Conservation (phyloP, 2,329 filamentous ascomycete genomes). For the Aspergillus proliferans region DNA sequence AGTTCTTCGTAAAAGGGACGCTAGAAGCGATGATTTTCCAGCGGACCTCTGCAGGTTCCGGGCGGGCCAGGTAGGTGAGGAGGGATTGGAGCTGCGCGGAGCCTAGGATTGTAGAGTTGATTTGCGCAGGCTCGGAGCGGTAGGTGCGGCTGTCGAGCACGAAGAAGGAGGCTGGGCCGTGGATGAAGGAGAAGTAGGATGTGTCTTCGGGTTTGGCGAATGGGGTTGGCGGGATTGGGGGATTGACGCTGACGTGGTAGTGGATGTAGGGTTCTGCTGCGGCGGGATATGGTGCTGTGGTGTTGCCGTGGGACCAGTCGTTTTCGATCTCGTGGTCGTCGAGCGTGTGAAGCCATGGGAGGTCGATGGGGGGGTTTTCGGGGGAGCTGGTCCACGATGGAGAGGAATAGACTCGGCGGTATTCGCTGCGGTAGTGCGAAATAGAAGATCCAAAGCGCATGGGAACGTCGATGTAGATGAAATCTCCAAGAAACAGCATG, state of each 20-base stretch:
- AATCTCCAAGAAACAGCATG: conserved; percentile 54
- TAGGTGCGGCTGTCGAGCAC: conserved; percentile 88
- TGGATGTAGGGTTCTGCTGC: conserved; percentile 79
- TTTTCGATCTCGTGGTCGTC: conserved; percentile 97
- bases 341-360: conserved; percentile 97
- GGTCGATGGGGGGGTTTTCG: conserved; percentile 52
- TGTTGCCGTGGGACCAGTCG: conserved; percentile 75
- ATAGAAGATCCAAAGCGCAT: conserved; percentile 64
- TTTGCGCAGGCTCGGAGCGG: conserved; percentile 49
- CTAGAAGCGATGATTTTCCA: conserved; percentile 93
- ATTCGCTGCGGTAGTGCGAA: conserved; percentile 81
- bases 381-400: conserved; percentile 74
- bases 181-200: conserved; percentile 83
- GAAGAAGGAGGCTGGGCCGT: conserved; percentile 91
- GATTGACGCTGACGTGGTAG: conserved; percentile 82
- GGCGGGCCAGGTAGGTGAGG: conserved; percentile 65
- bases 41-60: conserved; percentile 68
- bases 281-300: conserved; percentile 69
- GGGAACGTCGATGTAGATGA: conserved; percentile 66
- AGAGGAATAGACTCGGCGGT: conserved; percentile 90
- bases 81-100: conserved; percentile 71
- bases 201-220: conserved; percentile 53
- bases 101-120: conserved; percentile 82
- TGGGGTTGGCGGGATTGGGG: conserved; percentile 51
- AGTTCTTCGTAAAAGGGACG: conserved; percentile 96